Base-by-base conservation (phyloP, 1,284 basidiomycete species). In the Porogramme epimiltina region DNA sequence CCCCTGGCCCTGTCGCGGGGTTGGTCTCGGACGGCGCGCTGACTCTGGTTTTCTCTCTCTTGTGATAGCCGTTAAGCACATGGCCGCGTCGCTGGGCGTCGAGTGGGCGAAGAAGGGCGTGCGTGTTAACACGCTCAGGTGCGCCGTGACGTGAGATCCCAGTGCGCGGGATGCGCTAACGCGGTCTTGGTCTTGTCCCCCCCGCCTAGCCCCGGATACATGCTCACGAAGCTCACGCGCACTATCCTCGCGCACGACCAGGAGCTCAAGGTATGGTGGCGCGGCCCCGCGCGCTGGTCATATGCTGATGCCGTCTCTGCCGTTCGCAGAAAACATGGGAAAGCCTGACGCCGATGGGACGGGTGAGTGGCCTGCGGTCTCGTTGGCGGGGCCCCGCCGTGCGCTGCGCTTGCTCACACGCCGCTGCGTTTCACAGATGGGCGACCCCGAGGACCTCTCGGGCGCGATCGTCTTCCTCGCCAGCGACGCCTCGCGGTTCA, bases 31-130 rank as follows among this genome's bases (percentile, higher is more conserved):
- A n/a, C n/a, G n/a, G n/a, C n/a, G n/a, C n/a, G n/a, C n/a, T n/a
- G n/a, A n/a, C n/a, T n/a, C n/a, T n/a, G n/a, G n/a, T n/a, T n/a
- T n/a, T 33, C 37, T 31, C n/a, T 45, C 15, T 19, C 52, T 10
- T 18, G 33, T 16, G 49, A 45, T 58, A 82, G 91, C 92, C 47
- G 93, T 95, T 28, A 87, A 87, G 65, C 93, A 95, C 64, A 89
- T 95, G 85, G 91, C 92, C 15, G 78, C 88, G 0, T 90, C 85
- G 60, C 76, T 95, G 45, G 93, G 87, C 0, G 90, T 95, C 22
- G 92, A 95, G 71, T 95, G 92, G 92, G 93, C 93, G 2, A 89
- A 87, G 73, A 81, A 82, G 61, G 86, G 87, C 47, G 85, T 95
- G 47, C 84, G 92, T 45, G 93, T 95, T 54, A 95, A 95, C 70